Base-by-base conservation (phyloP, 2,329 filamentous ascomycete genomes). In the Hypoxylon sp. region DNA sequence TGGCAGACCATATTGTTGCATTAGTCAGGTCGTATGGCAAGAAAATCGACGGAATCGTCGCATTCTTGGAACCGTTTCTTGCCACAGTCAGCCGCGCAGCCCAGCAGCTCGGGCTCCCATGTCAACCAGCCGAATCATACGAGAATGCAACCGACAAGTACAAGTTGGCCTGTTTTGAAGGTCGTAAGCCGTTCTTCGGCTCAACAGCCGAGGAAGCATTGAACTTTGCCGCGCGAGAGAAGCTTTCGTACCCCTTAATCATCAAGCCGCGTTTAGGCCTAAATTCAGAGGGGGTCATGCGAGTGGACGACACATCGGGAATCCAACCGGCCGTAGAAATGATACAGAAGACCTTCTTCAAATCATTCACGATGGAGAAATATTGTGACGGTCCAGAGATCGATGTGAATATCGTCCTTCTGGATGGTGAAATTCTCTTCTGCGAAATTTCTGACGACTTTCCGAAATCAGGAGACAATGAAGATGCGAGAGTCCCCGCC, bases 361-460 rank as follows among this genome's bases (percentile, higher is more conserved):
- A 65, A n/a, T 63, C 67, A 3, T 71, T 77, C 11, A 61, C 75
- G 22, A 71, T 77, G 29, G 75, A 77, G 52, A 61, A 58, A 31
- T 77, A 76, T 46, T 75, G 74, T 57, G 70, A 68, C 24, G 75
- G 75, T 1, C 75, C 75, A 1, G 75, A 77, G 56, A 74, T 76
- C 26, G 75, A 77, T 19, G 73, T 75, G 13, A 76, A 77, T 51
- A 63, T 77, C 35, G 68, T 77, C 10, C 55, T 77, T 19, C 55
- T 75, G 4, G 71, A 75, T 33, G 71, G 71, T 9, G 72, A 76
- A 33, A 53, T 76, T 44, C 26, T 76, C 4, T 77, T 76, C 58
- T 68, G 63, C 70, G 75, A 77, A 59, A 72, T 76, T 46, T 75
- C 69, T n/a, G 75, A 77, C 44, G 75, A 77, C 44, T 77, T 76